phyloP scores from a whole-genome alignment of 1,284 basidiomycete genomes.

The Cutaneotrichosporon cutaneum region DNA sequence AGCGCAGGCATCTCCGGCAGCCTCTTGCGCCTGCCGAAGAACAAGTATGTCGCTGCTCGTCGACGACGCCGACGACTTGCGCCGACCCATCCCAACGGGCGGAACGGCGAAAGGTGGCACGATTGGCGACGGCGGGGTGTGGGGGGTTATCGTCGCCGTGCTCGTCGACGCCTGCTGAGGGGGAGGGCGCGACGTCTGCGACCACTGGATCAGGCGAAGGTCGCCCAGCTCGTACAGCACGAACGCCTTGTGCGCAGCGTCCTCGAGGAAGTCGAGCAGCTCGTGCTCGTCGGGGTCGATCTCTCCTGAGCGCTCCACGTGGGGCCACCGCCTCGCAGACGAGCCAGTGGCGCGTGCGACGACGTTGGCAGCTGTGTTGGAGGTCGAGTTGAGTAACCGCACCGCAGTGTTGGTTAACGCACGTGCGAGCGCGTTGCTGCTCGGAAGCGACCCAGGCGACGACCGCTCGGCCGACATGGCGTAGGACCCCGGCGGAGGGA shows the following conservation, averaged over 20 bases:
- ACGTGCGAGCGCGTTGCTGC: constrained; percentile 70
- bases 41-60: constrained; percentile 56
- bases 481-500: constrained; percentile 34
- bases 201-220: constrained; percentile 72
- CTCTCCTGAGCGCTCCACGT: constrained; percentile 36
- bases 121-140: constrained; percentile 8
- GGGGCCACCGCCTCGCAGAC: constrained; percentile 33
- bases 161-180: constrained; percentile 8
- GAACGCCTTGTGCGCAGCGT: constrained; percentile 91
- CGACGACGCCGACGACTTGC: constrained; percentile 35
- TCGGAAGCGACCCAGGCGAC: constrained; percentile 40
- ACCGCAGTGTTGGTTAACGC: constrained; percentile 86
- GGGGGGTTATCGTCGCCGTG: constrained; percentile 19
- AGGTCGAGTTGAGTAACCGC: constrained; percentile 73
- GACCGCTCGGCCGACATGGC: constrained; percentile 26
- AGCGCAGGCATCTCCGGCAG: constrained; percentile 76
- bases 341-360: constrained; percentile 45
- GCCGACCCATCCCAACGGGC: constrained; percentile 15
- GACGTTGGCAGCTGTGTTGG: constrained; percentile 47
- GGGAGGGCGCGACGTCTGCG: constrained; percentile 15
- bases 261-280: constrained; percentile 72
- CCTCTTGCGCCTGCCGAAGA: constrained; percentile 68
- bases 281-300: constrained; percentile 75
- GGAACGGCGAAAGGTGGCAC: constrained; percentile 32
- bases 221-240: constrained; percentile 92